Conservation (phyloP, 108 stramenopile genomes). For the Nitzschia palea region DNA sequence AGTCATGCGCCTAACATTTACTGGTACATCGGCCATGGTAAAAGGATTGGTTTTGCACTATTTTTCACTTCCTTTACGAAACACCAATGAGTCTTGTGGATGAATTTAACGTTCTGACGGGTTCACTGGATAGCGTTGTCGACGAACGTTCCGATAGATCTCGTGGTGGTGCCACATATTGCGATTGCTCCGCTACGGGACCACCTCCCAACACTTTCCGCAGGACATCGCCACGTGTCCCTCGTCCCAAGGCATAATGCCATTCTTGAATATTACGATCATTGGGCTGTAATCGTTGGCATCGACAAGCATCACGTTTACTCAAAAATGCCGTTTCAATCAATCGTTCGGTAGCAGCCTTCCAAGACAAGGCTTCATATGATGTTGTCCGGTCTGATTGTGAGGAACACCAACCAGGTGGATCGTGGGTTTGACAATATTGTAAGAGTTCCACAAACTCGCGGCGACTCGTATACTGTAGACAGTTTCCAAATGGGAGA, state of each 20-base stretch:
- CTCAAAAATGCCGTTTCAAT: conserved; percentile 53
- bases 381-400: neutral
- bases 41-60: no score
- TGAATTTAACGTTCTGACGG: no score
- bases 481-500: conserved; percentile 73
- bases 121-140: no score
- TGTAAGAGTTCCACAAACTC: conserved; percentile 59
- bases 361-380: conserved; percentile 62
- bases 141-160: no score
- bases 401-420: conserved; percentile 20
- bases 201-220: conserved; percentile 43
- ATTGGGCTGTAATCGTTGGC: conserved; percentile 33
- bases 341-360: conserved; percentile 71
- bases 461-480: conserved; percentile 45
- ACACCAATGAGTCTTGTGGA: no score
- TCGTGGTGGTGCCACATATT: conserved; percentile 14
- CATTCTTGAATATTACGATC: conserved; percentile 19
- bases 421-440: conserved; percentile 58
- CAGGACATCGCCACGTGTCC: conserved; percentile 33
- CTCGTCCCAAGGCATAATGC: conserved; percentile 38
- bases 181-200: conserved; percentile 25
- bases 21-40: no score
- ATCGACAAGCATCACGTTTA: conserved; percentile 50
- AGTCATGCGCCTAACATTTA: no score
- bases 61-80: no score